These are phyloP conservation scores for Solanum chilense DNA, from an alignment of 257 asterid species.

Conservation along the genomic window DNA sequence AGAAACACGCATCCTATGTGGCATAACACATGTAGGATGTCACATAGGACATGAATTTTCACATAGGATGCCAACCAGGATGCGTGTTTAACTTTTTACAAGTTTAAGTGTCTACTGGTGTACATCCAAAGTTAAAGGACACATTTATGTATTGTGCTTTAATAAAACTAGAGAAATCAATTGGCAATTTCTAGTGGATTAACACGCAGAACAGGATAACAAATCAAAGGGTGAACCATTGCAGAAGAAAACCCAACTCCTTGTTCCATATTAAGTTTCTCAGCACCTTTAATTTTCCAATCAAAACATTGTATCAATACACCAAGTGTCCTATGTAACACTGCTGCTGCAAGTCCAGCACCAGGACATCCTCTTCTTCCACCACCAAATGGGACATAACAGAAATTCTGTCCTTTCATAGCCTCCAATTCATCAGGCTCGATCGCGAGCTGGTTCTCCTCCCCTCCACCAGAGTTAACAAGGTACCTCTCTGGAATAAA, in stretches of 20 bases:
- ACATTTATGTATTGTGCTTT: too few species aligned
- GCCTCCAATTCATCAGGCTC: conserved; percentile 4
- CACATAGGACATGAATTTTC: too few species aligned
- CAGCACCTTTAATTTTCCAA: conserved; percentile 10
- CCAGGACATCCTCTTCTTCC: conserved; percentile 24
- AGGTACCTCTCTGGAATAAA: conserved; percentile 11
- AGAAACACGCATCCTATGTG: too few species aligned
- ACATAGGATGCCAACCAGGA: too few species aligned
- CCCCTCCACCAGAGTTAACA: neutral
- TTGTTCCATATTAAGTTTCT: conserved; percentile 13
- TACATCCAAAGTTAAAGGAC: too few species aligned
- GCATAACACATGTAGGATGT: too few species aligned
- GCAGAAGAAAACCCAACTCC: conserved; percentile 16
- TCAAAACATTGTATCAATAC: conserved; percentile 17
- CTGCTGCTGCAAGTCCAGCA: conserved; percentile 1
- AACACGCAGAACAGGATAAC: conserved; percentile 6
- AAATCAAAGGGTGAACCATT: conserved; percentile 18
- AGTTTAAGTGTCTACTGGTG: too few species aligned
- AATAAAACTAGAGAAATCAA: neutral
- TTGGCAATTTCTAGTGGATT: neutral
- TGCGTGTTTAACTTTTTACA: too few species aligned
- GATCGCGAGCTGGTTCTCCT: neutral
- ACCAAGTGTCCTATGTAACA: conserved; percentile 11
- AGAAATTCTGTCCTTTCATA: conserved; percentile 13
- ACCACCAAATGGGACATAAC: conserved; percentile 20